phyloP scores from a whole-genome alignment of 257 asterid genomes.

The Petunia secreta region DNA sequence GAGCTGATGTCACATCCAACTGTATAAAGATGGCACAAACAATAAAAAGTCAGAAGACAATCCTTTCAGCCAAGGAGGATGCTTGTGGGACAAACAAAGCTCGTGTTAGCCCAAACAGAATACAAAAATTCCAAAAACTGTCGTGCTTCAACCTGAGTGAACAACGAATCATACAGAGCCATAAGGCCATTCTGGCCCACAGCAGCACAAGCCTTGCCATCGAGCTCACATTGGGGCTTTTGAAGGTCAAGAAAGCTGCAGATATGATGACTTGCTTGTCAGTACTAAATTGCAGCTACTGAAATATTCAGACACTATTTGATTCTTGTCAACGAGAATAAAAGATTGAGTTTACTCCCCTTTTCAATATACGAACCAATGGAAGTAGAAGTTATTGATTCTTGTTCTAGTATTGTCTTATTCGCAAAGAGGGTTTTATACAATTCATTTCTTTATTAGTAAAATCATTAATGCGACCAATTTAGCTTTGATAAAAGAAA shows the following conservation, averaged over 20 bases:
- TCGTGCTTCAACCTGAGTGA: slow-evolving; percentile 73
- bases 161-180: slow-evolving; percentile 92
- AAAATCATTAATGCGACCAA: neutral
- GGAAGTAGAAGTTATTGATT: slow-evolving; percentile 1
- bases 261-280: neutral
- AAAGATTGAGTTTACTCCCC: neutral
- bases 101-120: neutral
- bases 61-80: neutral
- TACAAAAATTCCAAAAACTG: neutral
- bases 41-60: slow-evolving; percentile 21
- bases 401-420: neutral
- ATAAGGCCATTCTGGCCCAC: slow-evolving; percentile 98
- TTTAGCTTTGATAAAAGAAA: neutral
- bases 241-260: slow-evolving; percentile 95
- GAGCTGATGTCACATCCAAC: slow-evolving; percentile 82
- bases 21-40: slow-evolving; percentile 32
- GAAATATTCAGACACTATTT: slow-evolving; percentile 12
- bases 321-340: neutral
- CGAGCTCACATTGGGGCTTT: slow-evolving; percentile 93
- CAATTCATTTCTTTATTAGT: neutral
- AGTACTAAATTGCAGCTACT: neutral
- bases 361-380: neutral
- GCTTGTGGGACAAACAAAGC: neutral
- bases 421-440: neutral
- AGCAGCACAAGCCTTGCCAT: slow-evolving; percentile 99